These are phyloP conservation scores for Diphasiastrum complanatum DNA, from an alignment of 83 land plant species.

Conservation along the genomic window DNA sequence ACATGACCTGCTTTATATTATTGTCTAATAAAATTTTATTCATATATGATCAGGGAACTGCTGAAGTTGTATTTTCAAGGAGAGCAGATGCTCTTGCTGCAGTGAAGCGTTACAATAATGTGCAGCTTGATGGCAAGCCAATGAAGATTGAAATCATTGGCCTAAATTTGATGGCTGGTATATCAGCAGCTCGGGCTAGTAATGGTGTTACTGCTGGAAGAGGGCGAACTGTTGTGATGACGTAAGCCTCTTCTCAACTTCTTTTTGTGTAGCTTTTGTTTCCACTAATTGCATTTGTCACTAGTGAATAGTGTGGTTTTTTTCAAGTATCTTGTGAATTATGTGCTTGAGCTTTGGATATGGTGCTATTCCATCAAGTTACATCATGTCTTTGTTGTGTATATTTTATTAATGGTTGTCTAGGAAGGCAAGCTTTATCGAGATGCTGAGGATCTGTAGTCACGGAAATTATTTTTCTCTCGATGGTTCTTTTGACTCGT, in stretches of 20 bases:
- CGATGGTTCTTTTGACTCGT: no score
- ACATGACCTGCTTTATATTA: not conserved
- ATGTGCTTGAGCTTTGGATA: no score
- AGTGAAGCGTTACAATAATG: conserved; percentile 16
- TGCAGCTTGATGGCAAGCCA: conserved; percentile 22
- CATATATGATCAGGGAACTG: conserved; percentile 10
- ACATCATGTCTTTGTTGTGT: no score
- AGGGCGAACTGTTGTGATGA: not conserved
- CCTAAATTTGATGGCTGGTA: conserved; percentile 2
- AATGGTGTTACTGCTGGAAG: not conserved
- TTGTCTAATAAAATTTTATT: not conserved
- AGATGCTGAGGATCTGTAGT: no score
- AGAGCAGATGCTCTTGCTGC: conserved; percentile 15
- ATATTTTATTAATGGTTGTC: no score
- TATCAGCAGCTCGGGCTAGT: not conserved
- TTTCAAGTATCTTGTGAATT: no score
- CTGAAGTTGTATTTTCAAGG: conserved; percentile 20
- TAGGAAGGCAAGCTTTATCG: no score
- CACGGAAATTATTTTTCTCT: no score
- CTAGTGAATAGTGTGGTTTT: no score
- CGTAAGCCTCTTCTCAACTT: not conserved
- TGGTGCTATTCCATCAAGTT: no score
- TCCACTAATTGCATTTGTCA: no score
- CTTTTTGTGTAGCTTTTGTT: no score
- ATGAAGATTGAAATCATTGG: conserved; percentile 21